Base-by-base conservation (phyloP, 768 basidiomycete genomes). In the Agaricus subrufescens region DNA sequence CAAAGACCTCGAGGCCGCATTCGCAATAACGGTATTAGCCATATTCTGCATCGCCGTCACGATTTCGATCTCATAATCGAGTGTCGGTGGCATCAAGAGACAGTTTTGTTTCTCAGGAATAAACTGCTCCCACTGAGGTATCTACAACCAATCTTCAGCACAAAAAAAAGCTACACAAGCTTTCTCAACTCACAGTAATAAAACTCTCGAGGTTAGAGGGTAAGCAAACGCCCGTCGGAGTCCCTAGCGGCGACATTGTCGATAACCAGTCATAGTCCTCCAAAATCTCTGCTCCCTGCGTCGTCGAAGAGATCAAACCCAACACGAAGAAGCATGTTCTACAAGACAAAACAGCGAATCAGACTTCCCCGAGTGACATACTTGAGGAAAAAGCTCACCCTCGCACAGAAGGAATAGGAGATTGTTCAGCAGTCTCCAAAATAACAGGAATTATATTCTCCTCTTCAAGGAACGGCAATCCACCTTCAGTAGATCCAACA, bases 291-390 rank as follows among this genome's bases (percentile, higher is more conserved):
- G 93, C 89, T 2, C 97, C 97, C 73, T 93, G 87, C 2, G 84
- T 80, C 0, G 96, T 98, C 0, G 90, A 89, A 3, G 95, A 94
- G 50, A 98, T 87, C 46, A 98, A 76, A 1, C 95, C 95, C 7
- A 99, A 76, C 4, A 97, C 92, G 63, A 93, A 98, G 75, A 95
- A 98, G 66, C 94, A 96, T 3, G 97, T 98, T 14, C 96, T 98
- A 62, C 34, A 34, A 34, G 5, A 7, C 7, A 42, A 9, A n/a
- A 40, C 30, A 27, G 14, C 44, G 44, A 10, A 10, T 49, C 4
- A 60, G 50, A 42, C 38, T 12, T 29, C n/a, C 10, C 31, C 31
- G 34, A 8, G 11, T n/a, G 19, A 29, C 3, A 26, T 38, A 31
- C 40, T 15, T 31, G 19, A 4, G 15, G 10, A 47, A 23, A 34